Percentiles rank a stretch among this genome's conserved stretches.
Conservation (phyloP, 2,329 filamentous ascomycete species). For the Ascosphaera apis region DNA sequence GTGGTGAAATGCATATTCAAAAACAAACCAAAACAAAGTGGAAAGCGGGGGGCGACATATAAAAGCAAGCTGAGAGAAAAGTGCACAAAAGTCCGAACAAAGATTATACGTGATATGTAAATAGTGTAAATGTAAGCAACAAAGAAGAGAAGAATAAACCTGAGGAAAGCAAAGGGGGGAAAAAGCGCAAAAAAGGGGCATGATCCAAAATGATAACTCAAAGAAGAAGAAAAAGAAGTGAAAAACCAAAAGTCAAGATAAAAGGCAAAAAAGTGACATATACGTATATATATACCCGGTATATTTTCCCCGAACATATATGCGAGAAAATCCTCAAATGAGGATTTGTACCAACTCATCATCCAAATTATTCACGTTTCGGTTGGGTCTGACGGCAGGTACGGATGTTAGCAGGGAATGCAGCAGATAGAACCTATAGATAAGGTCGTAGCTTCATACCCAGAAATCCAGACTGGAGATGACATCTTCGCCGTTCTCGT, state of each 20-base stretch:
- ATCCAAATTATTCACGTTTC: too few species aligned
- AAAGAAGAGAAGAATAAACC: slow-evolving; percentile 12
- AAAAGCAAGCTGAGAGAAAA: background rate
- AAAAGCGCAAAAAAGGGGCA: background rate
- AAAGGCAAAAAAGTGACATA: too few species aligned
- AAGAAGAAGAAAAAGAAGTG: slow-evolving; percentile 1
- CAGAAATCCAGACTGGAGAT: slow-evolving; percentile 94
- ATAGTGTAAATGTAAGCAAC: slow-evolving; percentile 3
- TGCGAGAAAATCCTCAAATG: too few species aligned
- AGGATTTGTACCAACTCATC: too few species aligned
- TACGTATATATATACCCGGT: too few species aligned
- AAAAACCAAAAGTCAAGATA: background rate
- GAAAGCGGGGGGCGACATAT: slow-evolving; percentile 7
- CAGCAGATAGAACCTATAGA: too few species aligned
- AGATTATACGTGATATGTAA: background rate
- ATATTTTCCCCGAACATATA: too few species aligned
- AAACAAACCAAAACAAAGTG: slow-evolving; percentile 14
- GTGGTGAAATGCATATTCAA: too few species aligned
- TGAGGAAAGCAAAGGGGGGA: slow-evolving; percentile 3
- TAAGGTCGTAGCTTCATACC: too few species aligned
- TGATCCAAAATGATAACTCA: slow-evolving; percentile 1
- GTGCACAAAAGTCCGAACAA: background rate
- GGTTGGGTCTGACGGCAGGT: too few species aligned
- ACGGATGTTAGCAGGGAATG: too few species aligned
- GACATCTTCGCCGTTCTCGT: slow-evolving; percentile 79